These are phyloP conservation scores for Naegleria gruberi DNA, from an alignment of 208 protist species.

Conservation along the genomic window DNA sequence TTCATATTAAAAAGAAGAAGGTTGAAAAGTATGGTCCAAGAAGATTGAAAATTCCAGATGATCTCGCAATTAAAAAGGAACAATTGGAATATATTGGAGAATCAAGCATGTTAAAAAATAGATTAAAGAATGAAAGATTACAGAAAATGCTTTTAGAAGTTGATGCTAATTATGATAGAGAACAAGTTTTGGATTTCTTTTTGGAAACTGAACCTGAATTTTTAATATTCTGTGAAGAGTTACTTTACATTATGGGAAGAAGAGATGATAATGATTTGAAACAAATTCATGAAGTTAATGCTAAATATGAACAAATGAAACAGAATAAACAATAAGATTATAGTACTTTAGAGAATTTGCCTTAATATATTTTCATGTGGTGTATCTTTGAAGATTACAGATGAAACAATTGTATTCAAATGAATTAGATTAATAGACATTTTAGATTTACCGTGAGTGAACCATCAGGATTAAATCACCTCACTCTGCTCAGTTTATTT, in stretches of 20 bases:
- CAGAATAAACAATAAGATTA: too few species aligned
- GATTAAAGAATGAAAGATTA: background rate
- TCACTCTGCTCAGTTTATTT: too few species aligned
- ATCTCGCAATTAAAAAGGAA: background rate
- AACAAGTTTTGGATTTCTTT: background rate
- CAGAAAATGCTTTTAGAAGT: background rate
- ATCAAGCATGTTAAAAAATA: background rate
- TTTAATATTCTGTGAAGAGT: background rate
- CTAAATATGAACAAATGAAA: too few species aligned
- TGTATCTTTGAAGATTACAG: too few species aligned
- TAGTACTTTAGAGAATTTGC: too few species aligned
- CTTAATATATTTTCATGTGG: too few species aligned
- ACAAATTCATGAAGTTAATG: background rate
- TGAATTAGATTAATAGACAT: too few species aligned
- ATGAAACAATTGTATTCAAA: too few species aligned
- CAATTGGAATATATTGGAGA: background rate
- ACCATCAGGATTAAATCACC: too few species aligned
- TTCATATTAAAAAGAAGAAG: background rate
- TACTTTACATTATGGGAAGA: slow-evolving; percentile 2
- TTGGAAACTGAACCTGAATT: background rate
- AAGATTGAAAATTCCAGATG: background rate
- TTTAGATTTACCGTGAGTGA: too few species aligned
- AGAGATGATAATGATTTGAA: background rate
- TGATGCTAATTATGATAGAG: background rate
- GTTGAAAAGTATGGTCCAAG: background rate